Conservation (phyloP, 2,329 filamentous ascomycete species). For the Claviceps maximensis region DNA sequence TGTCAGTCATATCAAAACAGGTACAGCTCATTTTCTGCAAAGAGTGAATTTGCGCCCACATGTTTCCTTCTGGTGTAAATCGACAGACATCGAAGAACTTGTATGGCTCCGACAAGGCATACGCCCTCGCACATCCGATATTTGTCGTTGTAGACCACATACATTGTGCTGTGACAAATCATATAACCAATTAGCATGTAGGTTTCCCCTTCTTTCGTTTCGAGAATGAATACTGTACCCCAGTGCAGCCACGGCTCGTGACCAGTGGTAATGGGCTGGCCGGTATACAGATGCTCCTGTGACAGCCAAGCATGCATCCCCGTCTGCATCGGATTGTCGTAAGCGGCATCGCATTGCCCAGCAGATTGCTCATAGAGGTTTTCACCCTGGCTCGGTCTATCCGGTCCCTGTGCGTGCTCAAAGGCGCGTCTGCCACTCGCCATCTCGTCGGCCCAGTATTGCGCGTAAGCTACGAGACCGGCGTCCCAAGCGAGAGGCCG, state of each 20-base stretch:
- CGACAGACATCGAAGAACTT: slow-evolving; percentile 23
- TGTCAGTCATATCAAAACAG: neutral
- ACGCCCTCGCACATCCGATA: slow-evolving; percentile 22
- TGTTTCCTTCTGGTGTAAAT: slow-evolving; percentile 21
- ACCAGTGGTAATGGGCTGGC: slow-evolving; percentile 18
- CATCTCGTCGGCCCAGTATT: slow-evolving; percentile 22
- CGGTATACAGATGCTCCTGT: slow-evolving; percentile 17
- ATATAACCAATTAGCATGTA: neutral
- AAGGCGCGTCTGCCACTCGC: slow-evolving; percentile 17
- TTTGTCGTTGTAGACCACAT: slow-evolving; percentile 22
- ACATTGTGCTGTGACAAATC: slow-evolving; percentile 17
- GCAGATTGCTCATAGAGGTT: slow-evolving; percentile 20
- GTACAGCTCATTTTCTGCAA: neutral
- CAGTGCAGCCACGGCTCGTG: slow-evolving; percentile 24
- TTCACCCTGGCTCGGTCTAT: slow-evolving; percentile 22
- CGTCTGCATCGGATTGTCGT: slow-evolving; percentile 17
- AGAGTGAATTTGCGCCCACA: slow-evolving; percentile 15
- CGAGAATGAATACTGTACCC: slow-evolving; percentile 14
- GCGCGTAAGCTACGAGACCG: slow-evolving; percentile 19
- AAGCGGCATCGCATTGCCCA: slow-evolving; percentile 16
- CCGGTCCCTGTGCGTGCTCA: slow-evolving; percentile 17
- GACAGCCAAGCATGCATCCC: slow-evolving; percentile 20
- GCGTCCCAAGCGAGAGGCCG: slow-evolving; percentile 17
- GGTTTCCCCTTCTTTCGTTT: neutral
- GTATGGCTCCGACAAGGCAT: slow-evolving; percentile 18